Base-by-base conservation (phyloP, 2,329 filamentous ascomycete species). In the Rugonectria rugulosa region DNA sequence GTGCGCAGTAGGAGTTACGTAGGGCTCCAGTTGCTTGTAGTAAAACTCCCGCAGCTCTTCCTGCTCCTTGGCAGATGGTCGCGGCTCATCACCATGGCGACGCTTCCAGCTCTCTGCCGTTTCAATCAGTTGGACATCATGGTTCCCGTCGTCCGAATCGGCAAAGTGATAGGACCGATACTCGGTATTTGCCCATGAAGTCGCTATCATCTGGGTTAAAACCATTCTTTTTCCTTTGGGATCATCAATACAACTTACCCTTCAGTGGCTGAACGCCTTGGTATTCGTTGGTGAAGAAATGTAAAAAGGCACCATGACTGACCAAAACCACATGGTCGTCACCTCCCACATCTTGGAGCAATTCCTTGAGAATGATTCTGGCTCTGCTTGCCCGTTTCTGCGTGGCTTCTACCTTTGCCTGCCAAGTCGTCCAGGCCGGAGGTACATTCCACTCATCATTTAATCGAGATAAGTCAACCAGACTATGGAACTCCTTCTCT, bases 231-330 rank as follows among this genome's bases (percentile, higher is more conserved):
- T 24, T 5, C 7, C 3, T 2, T 2, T 9, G 12, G 37, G 14
- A 3, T 12, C 2, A 10, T 1, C 11, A 23, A 2, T 3, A 17
- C 3, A 9, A 17, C 11, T 46, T 37, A 56, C 53, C 53, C 36
- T 43, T 40, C n/a, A 17, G 15, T 41, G 41, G 53, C 14, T 45
- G 26, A 21, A 56, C 26, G 9, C 53, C 53, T 14, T 50, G n/a
- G 21, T 24, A 56, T 14, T 56, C 53, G 7, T 45, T 20, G 4
- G 53, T 56, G 10, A 56, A 27, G 6, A 50, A 56, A 9, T 56
- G 53, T 46, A 56, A 31, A 17, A 56, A 56, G 3, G 53, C 53
- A 14, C 53, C 53, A 14, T 56, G 53, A 7, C 40, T 50, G 12
- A 56, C 53, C n/a, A 56, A 26, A 11, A 37, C 53, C 4, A 50